Base-by-base conservation (phyloP, 495 filamentous ascomycete genomes). In the Daldinia vernicosa region DNA sequence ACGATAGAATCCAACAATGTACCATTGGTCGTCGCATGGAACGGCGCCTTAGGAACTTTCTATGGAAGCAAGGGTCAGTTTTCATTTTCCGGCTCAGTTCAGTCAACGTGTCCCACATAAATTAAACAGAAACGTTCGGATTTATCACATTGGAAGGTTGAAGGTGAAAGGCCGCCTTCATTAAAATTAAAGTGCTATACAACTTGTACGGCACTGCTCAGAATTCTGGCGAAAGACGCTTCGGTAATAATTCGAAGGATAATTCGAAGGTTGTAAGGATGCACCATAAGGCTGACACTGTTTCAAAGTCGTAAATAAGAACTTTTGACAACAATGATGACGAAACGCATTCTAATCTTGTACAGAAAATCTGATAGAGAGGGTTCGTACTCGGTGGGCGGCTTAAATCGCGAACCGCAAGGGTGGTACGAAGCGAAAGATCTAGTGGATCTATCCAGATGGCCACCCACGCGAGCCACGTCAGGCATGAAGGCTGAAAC, bases 401-500 rank as follows among this genome's bases (percentile, higher is more conserved):
- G 43, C 43, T 47, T 47, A 47, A 71, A 58, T 67, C 45, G 63
- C 54, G 60, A 52, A 51, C 54, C 59, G 54, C 26, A 33, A 9
- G 47, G 55, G 55, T 56, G 47, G 45, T 56, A 54, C 24, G 35
- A 61, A 60, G 39, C 19, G 64, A 63, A 61, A 55, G 51, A 68
- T 56, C 43, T 37, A 37, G 57, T 59, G 60, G 54, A 61, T 60
- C 56, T 45, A 63, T 52, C 45, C 43, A 58, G 50, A 63, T 56
- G 51, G 52, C 17, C 14, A 40, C 70, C 50, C 50, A 66, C 66
- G 66, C 57, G 43, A 62, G 62, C 70, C 70, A 69, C 66, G 70
- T 73, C 66, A 69, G 47, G 66, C 52, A 47, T 53, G 57, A 69
- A 28, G 51, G 70, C 70, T 73, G 69, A 72, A 72, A 72, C 69